Evolutionary conservation across 495 filamentous ascomycete species (phyloP).

Genomic region (Chaetomidium leptoderma): DNA sequence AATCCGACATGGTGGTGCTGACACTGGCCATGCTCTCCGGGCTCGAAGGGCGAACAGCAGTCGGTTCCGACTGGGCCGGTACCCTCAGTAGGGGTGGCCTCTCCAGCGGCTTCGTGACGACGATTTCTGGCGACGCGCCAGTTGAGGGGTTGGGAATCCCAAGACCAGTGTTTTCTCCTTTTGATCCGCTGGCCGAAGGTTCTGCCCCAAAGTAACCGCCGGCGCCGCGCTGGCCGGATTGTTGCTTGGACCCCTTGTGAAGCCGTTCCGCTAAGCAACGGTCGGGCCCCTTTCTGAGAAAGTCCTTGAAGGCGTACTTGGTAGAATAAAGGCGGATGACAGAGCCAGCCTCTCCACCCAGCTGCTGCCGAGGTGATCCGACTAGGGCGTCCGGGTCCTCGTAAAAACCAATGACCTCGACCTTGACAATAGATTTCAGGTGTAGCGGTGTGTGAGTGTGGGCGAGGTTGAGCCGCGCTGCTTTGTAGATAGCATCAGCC

Average conservation of each 20-base stretch:
- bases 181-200: neutral
- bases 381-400: conserved; percentile 48
- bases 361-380: conserved; percentile 23
- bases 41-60: conserved; percentile 29
- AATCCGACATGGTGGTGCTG: conserved; percentile 33
- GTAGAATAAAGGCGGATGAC: conserved; percentile 52
- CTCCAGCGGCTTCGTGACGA: conserved; percentile 28
- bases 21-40: conserved; percentile 26
- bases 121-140: conserved; percentile 34
- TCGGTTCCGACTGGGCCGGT: conserved; percentile 26
- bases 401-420: conserved; percentile 61
- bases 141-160: neutral
- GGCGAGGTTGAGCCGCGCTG: conserved; percentile 37
- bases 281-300: conserved; percentile 43
- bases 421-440: conserved; percentile 50
- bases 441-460: conserved; percentile 42
- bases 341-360: conserved; percentile 5
- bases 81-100: conserved; percentile 23
- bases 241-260: conserved; percentile 28
- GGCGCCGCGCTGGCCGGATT: neutral
- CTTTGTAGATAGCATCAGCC: conserved; percentile 40
- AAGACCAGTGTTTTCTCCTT: conserved; percentile 13
- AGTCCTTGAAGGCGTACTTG: conserved; percentile 48
- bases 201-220: neutral
- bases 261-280: conserved; percentile 40